phyloP scores from a whole-genome alignment of 371 early-diverging fungal genomes.

The Batkoa obscura region DNA sequence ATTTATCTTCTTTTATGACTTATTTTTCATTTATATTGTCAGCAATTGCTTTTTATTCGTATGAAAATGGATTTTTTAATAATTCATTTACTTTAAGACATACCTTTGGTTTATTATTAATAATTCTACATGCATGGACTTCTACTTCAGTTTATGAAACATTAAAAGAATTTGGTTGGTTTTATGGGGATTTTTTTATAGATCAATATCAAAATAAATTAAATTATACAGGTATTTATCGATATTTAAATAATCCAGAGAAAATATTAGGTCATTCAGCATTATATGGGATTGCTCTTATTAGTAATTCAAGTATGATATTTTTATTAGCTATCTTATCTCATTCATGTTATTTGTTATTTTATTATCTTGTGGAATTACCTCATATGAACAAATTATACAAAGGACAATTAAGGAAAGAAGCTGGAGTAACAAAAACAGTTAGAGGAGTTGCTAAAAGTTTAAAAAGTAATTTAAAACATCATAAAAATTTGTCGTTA shows the following conservation, averaged over 20 bases:
- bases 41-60: slow-evolving; percentile 29
- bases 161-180: slow-evolving; percentile 82
- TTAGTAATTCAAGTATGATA: slow-evolving; percentile 53
- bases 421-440: slow-evolving; percentile 56
- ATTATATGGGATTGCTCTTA: slow-evolving; percentile 74
- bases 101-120: slow-evolving; percentile 47
- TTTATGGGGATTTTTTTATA: slow-evolving; percentile 71
- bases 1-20: slow-evolving; percentile 68
- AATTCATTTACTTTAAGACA: slow-evolving; percentile 51
- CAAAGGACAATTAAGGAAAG: background rate
- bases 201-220: slow-evolving; percentile 38
- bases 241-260: slow-evolving; percentile 77
- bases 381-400: slow-evolving; percentile 22
- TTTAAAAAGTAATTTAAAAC: too few relatives aligned
- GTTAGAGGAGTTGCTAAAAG: slow-evolving; percentile 61
- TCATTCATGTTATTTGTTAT: slow-evolving; percentile 53
- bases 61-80: slow-evolving; percentile 46
- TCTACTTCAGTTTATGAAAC: slow-evolving; percentile 67
- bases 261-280: slow-evolving; percentile 74
- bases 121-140: slow-evolving; percentile 70
- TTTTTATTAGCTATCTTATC: slow-evolving; percentile 60
- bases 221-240: slow-evolving; percentile 65
- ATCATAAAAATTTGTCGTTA: slow-evolving; percentile 45
- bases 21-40: slow-evolving; percentile 61
- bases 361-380: slow-evolving; percentile 60